These are phyloP conservation scores for Moringa oleifera DNA, from an alignment of 345 rosid species.

Conservation along the genomic window DNA sequence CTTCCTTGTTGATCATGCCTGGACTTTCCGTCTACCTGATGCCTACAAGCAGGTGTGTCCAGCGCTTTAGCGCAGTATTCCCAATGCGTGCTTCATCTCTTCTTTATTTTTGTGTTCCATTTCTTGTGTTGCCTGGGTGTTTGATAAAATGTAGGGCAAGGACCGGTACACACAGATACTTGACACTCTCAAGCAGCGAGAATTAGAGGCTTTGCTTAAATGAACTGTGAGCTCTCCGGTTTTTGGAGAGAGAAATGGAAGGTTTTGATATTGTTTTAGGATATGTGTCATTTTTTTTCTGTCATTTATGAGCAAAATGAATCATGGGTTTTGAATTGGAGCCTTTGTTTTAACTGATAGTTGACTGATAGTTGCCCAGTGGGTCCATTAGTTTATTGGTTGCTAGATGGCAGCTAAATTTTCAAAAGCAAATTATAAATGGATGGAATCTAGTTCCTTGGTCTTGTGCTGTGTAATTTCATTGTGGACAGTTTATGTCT, in stretches of 20 bases:
- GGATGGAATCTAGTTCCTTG: neutral
- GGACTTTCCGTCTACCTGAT: constrained; percentile 89
- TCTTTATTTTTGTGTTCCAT: neutral
- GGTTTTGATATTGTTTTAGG: too few relatives aligned
- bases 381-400: too few relatives aligned
- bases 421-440: too few relatives aligned
- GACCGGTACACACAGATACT: too few relatives aligned
- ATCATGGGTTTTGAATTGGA: neutral
- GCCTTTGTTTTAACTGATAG: neutral
- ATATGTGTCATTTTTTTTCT: neutral
- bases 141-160: neutral
- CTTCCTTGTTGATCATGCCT: constrained; percentile 88
- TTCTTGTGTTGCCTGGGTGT: neutral
- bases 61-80: neutral
- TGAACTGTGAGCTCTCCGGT: too few relatives aligned
- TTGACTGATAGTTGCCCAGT: too few relatives aligned
- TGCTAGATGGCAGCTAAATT: neutral
- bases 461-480: neutral
- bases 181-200: too few relatives aligned
- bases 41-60: constrained; percentile 57
- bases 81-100: neutral
- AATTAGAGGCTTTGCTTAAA: too few relatives aligned
- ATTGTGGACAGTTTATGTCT: neutral
- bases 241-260: too few relatives aligned
- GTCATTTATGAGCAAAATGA: neutral